Conservation (phyloP, 441 rosid species). For the Dalechampia spathulata region DNA sequence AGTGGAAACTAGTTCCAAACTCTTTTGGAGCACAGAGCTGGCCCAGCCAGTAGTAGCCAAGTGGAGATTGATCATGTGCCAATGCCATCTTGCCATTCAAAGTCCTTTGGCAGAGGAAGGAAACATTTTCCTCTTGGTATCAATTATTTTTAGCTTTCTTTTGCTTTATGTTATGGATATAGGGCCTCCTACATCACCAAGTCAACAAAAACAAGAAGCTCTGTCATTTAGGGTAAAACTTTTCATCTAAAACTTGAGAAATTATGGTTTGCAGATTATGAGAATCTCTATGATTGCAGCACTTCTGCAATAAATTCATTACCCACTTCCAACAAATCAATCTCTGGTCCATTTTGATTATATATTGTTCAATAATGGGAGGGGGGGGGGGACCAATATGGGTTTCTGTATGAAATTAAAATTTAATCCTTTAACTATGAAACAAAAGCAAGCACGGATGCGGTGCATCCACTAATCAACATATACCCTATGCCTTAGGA, state of each 20-base stretch:
- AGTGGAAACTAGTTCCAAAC: conserved; percentile 2
- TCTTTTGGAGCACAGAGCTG: conserved; percentile 1
- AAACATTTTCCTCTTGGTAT: neutral
- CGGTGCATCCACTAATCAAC: no score
- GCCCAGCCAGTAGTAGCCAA: conserved; percentile 17
- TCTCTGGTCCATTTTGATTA: neutral
- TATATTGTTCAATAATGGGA: no score
- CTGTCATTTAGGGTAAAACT: neutral
- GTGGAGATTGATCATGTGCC: conserved; percentile 14
- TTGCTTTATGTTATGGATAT: neutral
- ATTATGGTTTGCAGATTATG: neutral
- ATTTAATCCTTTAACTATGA: no score
- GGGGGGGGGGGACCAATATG: no score
- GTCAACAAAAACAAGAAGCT: conserved; percentile 3
- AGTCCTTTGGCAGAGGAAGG: neutral
- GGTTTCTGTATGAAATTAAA: no score
- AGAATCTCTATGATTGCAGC: conserved; percentile 7
- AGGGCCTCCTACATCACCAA: conserved; percentile 3
- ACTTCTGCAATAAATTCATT: neutral
- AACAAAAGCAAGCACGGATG: no score
- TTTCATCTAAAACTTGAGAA: neutral
- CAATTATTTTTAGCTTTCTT: neutral
- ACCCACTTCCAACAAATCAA: neutral
- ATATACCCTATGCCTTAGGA: no score
- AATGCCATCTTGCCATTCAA: neutral